phyloP scores from a whole-genome alignment of 148 eudicot genomes.

The Vaccinium macrocarpon region DNA sequence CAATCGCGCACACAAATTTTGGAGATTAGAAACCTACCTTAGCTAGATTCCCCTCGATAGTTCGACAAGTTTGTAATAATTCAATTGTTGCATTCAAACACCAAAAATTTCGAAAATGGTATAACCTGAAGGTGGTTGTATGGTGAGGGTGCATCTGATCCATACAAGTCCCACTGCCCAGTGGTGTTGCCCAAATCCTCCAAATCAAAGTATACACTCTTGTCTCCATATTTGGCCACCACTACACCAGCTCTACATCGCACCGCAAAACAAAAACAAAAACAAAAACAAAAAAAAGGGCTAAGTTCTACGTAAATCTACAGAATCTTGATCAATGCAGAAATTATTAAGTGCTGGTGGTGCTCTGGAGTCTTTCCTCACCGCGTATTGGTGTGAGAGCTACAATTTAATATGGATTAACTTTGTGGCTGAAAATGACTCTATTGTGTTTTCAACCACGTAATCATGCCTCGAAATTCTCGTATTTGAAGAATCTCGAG shows the following conservation, averaged over 20 bases:
- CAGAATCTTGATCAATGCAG: neutral
- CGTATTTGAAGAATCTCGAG: too few species aligned
- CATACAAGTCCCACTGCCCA: conserved; percentile 98
- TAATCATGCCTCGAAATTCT: neutral
- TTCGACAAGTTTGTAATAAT: neutral
- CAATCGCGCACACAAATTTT: conserved; percentile 3
- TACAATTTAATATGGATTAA: neutral
- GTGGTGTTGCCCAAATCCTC: conserved; percentile 95
- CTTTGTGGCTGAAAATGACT: neutral
- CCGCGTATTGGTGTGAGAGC: neutral
- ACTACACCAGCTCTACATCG: conserved; percentile 54
- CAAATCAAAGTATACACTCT: conserved; percentile 95
- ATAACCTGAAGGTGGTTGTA: conserved; percentile 88
- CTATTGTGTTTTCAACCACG: neutral
- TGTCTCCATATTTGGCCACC: conserved; percentile 91
- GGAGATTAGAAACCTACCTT: neutral
- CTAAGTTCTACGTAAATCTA: neutral
- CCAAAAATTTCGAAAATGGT: neutral
- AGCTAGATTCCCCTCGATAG: neutral
- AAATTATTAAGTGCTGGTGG: neutral
- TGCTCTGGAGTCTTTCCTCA: neutral
- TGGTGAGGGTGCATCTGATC: conserved; percentile 99
- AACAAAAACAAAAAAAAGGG: neutral
- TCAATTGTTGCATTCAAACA: too few species aligned
- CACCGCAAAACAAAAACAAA: too few species aligned